Base-by-base conservation (phyloP, 179 eudicot species). In the Camellia oleifera region DNA sequence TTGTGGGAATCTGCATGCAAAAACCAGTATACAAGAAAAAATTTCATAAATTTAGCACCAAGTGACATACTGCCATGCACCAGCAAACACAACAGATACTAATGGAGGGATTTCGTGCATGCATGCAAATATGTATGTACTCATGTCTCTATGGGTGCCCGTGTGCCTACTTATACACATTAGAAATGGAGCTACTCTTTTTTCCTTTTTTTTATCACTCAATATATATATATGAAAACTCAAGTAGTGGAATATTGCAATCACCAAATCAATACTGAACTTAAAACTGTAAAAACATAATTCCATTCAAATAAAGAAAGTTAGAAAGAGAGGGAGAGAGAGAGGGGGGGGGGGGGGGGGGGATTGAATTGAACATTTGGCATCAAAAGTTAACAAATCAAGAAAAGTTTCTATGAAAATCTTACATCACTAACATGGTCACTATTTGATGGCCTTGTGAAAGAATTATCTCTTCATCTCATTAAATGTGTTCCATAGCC, bases 1-100 rank as follows among this genome's bases (percentile, higher is more conserved):
- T 94, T 1, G 99, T 95, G 17, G 99, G 97, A 75, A 94, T 85
- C 99, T 95, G 84, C 83, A 88, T 8, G 64, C 54, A 64, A 69
- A 32, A 62, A 74, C 65, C 62, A 76, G 60, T 50, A 14, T 48
- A n/a, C 52, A 23, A 45, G 46, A 23, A 74, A 17, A 52, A 48
- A 53, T 18, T 14, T 46, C 69, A 79, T 11, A 26, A 46, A 48
- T 69, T 60, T 32, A 45, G 65, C 63, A 52, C 48, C 73, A 65
- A 45, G 26, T 58, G 8, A 40, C 53, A 56, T 42, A 40, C 32
- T 45, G 40, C 44, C 14, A 62, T 8, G 42, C 32, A 63, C 72
- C 57, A 48, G 56, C 32, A 18, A 70, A 48, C 10, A n/a, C 48
- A 77, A 20, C 17, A 7, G 46, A 42, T 70, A 44, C 13, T 46